Base-by-base conservation (phyloP, 192 early-diverging fungal genomes). In the Paraglomus brasilianum region DNA sequence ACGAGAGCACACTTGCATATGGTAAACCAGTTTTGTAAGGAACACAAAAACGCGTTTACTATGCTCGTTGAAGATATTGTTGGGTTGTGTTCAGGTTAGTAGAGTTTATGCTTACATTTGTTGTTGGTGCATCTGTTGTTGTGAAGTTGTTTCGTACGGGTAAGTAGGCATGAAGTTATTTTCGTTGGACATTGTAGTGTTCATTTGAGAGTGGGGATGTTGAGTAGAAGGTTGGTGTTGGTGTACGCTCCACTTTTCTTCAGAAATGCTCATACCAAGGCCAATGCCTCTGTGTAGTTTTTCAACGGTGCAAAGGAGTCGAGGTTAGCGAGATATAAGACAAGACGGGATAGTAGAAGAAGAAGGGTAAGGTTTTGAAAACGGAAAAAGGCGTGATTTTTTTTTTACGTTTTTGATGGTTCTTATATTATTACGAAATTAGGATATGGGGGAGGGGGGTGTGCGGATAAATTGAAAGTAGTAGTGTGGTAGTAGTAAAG, bases 221-320 rank as follows among this genome's bases (percentile, higher is more conserved):
- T 68, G 49, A 44, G 50, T 38, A 22, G 64, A 22, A 43, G 39
- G 50, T 56, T 56, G 3, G 1, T 1, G 39, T 55, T 68, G 66
- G 44, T 68, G 66, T 43, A 68, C 43, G 24, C 41, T 45, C 66
- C 66, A 68, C 66, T 68, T 68, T 53, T 68, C 66, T 39, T 68
- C 66, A 17, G 64, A 3, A n/a, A 66, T 52, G 30, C 30, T 30
- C 30, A 30, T 30, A 30, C 30, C 30, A 30, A 30, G 30, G 30
- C 30, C 30, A 30, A 30, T 30, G 30, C 30, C 30, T 30, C 30
- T 30, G 30, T 30, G 30, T 30, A 30, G 30, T 30, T 30, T 30
- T 30, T 30, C 1, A 30, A 30, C 30, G 30, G 30, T 30, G 30
- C 30, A 30, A 30, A 30, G 1, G 30, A 3, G 30, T 30, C 30